Conservation (phyloP, 306 rosid genomes). For the Sphenostylis stenocarpa region DNA sequence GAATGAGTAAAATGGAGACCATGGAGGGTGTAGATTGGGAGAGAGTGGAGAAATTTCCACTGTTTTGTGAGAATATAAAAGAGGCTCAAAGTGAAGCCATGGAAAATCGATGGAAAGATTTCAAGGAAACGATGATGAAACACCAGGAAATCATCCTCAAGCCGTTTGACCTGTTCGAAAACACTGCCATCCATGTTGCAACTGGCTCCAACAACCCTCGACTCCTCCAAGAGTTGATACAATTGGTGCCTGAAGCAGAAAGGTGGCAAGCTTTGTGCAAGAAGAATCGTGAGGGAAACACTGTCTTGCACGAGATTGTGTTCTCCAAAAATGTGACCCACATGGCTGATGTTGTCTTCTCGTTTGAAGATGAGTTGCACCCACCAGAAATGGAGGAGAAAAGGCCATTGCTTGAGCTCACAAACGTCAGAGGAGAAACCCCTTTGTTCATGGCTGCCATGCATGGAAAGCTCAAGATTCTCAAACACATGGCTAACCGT, state of each 20-base stretch:
- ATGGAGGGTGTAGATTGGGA: background rate
- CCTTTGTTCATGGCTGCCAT: constrained; percentile 25
- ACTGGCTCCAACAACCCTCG: background rate
- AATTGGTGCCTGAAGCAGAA: background rate
- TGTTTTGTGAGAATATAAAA: background rate
- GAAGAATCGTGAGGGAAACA: background rate
- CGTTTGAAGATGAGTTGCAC: background rate
- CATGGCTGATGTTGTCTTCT: constrained; percentile 4
- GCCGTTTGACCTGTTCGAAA: background rate
- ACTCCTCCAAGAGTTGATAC: background rate
- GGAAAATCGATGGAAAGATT: background rate
- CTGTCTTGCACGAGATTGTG: background rate
- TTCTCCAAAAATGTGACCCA: background rate
- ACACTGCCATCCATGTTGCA: constrained; percentile 6
- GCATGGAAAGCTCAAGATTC: background rate
- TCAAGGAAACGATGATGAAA: background rate
- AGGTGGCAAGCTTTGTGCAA: background rate
- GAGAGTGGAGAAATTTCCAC: background rate
- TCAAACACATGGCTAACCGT: background rate
- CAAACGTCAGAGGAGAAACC: constrained; percentile 5
- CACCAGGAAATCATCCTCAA: background rate
- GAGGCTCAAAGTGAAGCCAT: background rate
- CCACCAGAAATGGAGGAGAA: background rate
- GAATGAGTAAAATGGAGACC: no score
- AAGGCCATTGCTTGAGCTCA: background rate